phyloP scores from a whole-genome alignment of 352 stramenopile species.

The Globisporangium parvum region DNA sequence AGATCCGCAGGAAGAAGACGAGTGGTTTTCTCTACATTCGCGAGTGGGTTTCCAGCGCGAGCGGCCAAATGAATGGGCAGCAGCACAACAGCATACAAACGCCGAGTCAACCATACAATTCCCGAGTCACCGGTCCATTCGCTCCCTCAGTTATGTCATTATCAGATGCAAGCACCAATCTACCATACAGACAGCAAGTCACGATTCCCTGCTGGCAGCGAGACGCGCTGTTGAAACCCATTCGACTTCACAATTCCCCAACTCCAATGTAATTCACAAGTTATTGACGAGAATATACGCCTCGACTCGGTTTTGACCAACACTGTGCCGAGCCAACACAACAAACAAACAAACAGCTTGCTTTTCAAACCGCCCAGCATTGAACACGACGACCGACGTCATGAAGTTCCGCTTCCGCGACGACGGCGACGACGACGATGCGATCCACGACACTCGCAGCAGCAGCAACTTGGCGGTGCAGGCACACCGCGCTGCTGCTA shows the following conservation, averaged over 20 bases:
- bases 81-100: too few relatives aligned
- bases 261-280: neutral
- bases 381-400: neutral
- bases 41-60: conserved; percentile 7
- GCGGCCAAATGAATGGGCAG: conserved; percentile 37
- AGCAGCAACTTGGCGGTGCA: neutral
- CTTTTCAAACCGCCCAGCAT: too few relatives aligned
- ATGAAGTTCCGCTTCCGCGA: conserved; percentile 53
- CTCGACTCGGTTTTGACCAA: too few relatives aligned
- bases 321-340: too few relatives aligned
- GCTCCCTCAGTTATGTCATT: too few relatives aligned
- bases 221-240: neutral
- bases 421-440: conserved; percentile 18
- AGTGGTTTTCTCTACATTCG: conserved; percentile 48
- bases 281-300: too few relatives aligned
- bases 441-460: neutral
- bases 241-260: neutral
- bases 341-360: too few relatives aligned
- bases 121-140: too few relatives aligned
- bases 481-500: neutral
- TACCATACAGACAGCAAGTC: neutral
- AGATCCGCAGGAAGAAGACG: conserved; percentile 86
- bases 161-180: neutral
- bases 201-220: neutral
- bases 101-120: too few relatives aligned